Evolutionary conservation across 192 early-diverging fungal genomes (phyloP).

Genomic region (Ramicandelaber brevisporus): DNA sequence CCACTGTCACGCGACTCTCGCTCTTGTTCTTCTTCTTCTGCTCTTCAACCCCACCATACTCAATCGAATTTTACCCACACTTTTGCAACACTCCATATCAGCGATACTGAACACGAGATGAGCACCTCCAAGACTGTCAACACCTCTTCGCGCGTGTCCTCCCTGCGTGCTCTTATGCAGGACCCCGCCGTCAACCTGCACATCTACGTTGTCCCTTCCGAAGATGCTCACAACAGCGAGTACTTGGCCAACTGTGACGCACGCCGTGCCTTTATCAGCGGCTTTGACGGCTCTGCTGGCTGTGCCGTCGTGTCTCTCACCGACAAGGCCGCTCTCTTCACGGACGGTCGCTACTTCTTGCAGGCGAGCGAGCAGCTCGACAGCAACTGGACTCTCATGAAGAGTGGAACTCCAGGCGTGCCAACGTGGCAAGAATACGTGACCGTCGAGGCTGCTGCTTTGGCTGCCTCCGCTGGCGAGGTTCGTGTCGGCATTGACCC

Average conservation of each 20-base stretch:
- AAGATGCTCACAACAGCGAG: slow-evolving; percentile 97
- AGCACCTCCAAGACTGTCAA: too few relatives aligned
- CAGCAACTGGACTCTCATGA: slow-evolving; percentile 82
- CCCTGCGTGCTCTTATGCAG: slow-evolving; percentile 32
- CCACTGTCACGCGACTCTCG: too few relatives aligned
- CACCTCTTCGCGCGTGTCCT: slow-evolving; percentile 24
- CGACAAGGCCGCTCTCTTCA: slow-evolving; percentile 71
- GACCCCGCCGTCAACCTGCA: slow-evolving; percentile 20
- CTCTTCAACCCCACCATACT: too few relatives aligned
- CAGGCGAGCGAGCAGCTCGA: slow-evolving; percentile 86
- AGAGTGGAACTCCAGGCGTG: slow-evolving; percentile 61
- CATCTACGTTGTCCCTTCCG: slow-evolving; percentile 64
- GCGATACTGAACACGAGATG: too few relatives aligned
- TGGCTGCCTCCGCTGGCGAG: too few relatives aligned
- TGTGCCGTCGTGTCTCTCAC: slow-evolving; percentile 61
- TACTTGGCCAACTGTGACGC: slow-evolving; percentile 78
- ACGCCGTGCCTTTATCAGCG: slow-evolving; percentile 73
- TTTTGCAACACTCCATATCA: too few relatives aligned
- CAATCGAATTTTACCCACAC: too few relatives aligned
- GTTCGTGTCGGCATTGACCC: slow-evolving; percentile 88
- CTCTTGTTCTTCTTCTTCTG: too few relatives aligned
- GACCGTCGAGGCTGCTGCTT: slow-evolving; percentile 34
- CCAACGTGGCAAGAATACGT: slow-evolving; percentile 82
- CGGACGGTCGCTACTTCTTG: slow-evolving; percentile 93
- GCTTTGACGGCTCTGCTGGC: slow-evolving; percentile 96